A percentile compares a stretch with the other conserved stretches of the same genome.
phyloP scores from a whole-genome alignment of 345 rosid species.

The Eucalyptus lansdowneana region DNA sequence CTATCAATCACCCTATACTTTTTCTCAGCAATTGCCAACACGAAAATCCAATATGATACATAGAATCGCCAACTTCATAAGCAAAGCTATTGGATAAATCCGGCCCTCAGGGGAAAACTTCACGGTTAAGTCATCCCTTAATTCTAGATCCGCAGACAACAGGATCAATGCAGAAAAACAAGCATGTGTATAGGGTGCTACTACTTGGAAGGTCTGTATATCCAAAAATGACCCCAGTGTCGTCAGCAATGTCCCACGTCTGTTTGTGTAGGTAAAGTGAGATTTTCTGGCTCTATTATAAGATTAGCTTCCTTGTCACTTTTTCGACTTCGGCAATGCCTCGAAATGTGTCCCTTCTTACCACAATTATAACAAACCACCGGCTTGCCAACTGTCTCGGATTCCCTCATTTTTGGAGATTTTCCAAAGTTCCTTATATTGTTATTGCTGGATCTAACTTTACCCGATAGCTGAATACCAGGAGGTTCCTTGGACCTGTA shows the following conservation, averaged over 20 bases:
- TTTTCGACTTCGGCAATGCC: slow-evolving; percentile 29
- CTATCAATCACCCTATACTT: background rate
- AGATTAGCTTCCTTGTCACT: slow-evolving; percentile 4
- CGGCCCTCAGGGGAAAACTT: background rate
- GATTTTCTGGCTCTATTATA: background rate
- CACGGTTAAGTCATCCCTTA: background rate
- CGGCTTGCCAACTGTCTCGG: slow-evolving; percentile 12
- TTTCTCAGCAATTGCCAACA: background rate
- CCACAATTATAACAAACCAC: slow-evolving; percentile 38
- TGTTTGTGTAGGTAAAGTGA: background rate
- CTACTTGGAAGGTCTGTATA: background rate
- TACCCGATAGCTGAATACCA: slow-evolving; percentile 1
- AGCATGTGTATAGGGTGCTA: background rate
- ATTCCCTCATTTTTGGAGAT: slow-evolving; percentile 21
- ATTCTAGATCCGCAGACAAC: background rate
- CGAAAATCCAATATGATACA: background rate
- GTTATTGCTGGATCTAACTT: slow-evolving; percentile 17
- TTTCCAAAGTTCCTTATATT: slow-evolving; percentile 21
- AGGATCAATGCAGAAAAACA: background rate
- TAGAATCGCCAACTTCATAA: background rate
- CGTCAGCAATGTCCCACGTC: background rate
- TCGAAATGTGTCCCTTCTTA: slow-evolving; percentile 54
- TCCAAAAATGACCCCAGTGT: background rate
- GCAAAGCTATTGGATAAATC: background rate
- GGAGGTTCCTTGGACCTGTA: slow-evolving; percentile 9